phyloP scores from a whole-genome alignment of 176 grass and related monocot genomes.

The Hyparrhenia diplandra region DNA sequence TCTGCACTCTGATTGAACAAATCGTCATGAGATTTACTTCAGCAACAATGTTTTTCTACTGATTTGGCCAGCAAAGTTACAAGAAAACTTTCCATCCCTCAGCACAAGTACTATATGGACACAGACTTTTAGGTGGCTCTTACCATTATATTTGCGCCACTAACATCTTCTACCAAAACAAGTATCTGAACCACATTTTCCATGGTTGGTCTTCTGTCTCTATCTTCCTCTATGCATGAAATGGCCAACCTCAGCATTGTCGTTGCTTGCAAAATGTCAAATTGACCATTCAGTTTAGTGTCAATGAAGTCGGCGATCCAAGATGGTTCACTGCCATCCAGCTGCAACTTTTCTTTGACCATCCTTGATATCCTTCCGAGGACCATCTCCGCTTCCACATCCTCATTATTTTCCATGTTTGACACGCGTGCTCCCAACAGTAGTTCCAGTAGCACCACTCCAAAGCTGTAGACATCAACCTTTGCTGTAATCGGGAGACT shows the following conservation, averaged over 20 bases:
- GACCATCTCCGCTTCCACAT: constrained; percentile 15
- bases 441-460: constrained; percentile 46
- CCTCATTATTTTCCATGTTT: constrained; percentile 12
- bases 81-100: not conserved
- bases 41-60: not conserved
- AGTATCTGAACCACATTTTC: constrained; percentile 19
- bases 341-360: constrained; percentile 18
- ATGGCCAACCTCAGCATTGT: constrained; percentile 26
- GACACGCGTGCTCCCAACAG: constrained; percentile 21
- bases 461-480: constrained; percentile 49
- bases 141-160: not conserved
- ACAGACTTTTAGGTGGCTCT: not conserved
- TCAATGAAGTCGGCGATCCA: constrained; percentile 33
- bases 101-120: not conserved
- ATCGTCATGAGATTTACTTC: not conserved
- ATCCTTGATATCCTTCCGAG: constrained; percentile 10
- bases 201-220: constrained; percentile 40
- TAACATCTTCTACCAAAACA: constrained; percentile 9
- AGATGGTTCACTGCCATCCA: not conserved
- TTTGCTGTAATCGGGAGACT: constrained; percentile 51
- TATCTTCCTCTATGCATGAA: constrained; percentile 35
- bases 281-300: constrained; percentile 2
- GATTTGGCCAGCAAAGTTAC: not conserved
- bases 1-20: not conserved
- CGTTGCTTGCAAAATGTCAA: constrained; percentile 18